phyloP scores from a whole-genome alignment of 2,329 filamentous ascomycete species.

The Aspergillus sergii region DNA sequence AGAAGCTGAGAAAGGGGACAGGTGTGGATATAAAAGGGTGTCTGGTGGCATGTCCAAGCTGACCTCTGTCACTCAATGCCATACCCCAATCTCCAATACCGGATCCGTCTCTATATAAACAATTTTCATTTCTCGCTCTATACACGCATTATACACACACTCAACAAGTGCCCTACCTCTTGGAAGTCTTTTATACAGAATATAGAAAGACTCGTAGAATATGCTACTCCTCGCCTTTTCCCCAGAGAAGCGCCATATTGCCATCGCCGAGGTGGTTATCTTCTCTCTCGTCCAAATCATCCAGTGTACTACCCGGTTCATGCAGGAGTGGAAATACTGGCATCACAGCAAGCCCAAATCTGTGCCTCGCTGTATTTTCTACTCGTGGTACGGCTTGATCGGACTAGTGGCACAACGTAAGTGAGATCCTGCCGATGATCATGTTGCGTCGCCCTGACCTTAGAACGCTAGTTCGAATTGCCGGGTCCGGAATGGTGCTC shows the following conservation, averaged over 20 bases:
- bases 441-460: not conserved
- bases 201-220: not conserved
- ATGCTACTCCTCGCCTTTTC: not conserved
- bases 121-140: not conserved
- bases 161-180: not conserved
- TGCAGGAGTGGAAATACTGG: conserved; percentile 32
- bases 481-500: conserved; percentile 27
- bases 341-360: conserved; percentile 25
- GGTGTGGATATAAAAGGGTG: not conserved
- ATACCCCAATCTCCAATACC: not conserved
- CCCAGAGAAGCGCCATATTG: conserved; percentile 18
- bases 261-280: conserved; percentile 28
- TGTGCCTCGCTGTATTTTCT: conserved; percentile 23
- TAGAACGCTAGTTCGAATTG: conserved; percentile 26
- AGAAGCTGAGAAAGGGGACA: not conserved
- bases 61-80: not conserved
- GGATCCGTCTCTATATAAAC: no score
- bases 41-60: no score
- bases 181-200: rapidly evolving
- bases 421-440: not conserved
- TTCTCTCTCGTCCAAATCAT: conserved; percentile 26
- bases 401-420: conserved; percentile 30
- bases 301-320: conserved; percentile 25
- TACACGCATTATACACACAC: not conserved
- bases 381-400: conserved; percentile 32